These are phyloP conservation scores for Moricandia arvensis DNA, from an alignment of 345 rosid species.

Conservation along the genomic window DNA sequence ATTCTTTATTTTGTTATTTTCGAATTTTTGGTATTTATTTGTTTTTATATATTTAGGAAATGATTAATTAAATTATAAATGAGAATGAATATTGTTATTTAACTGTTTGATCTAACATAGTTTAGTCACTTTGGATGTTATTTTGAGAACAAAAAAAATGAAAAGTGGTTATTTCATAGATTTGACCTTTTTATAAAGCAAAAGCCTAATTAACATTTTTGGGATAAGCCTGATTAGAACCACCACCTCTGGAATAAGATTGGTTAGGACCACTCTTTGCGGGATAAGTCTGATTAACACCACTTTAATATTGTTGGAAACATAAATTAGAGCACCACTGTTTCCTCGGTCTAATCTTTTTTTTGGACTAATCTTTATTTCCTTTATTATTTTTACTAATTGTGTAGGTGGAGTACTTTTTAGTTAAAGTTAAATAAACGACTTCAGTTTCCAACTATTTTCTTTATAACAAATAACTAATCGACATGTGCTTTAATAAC, in stretches of 20 bases:
- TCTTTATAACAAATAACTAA: not conserved
- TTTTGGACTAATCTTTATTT: not conserved
- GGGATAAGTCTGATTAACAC: not conserved
- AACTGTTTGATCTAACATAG: too few relatives aligned
- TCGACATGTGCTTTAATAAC: not conserved
- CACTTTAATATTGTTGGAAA: not conserved
- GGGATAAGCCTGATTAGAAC: not conserved
- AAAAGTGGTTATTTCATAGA: too few relatives aligned
- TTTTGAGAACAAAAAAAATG: too few relatives aligned
- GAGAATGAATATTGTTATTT: too few relatives aligned
- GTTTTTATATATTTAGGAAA: too few relatives aligned
- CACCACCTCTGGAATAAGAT: not conserved
- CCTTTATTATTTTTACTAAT: not conserved
- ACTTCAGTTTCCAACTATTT: not conserved
- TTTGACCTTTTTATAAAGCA: not conserved
- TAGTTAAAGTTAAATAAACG: not conserved
- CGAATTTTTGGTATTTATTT: too few relatives aligned
- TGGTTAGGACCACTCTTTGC: too few relatives aligned
- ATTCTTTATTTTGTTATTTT: too few relatives aligned
- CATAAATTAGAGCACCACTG: not conserved
- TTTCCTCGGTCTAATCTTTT: too few relatives aligned
- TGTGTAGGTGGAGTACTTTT: not conserved
- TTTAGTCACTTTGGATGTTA: too few relatives aligned
- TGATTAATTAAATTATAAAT: too few relatives aligned
- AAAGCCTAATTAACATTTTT: not conserved